phyloP scores from a whole-genome alignment of 1,284 basidiomycete genomes.

The Apiotrichum mycotoxinovorans region DNA sequence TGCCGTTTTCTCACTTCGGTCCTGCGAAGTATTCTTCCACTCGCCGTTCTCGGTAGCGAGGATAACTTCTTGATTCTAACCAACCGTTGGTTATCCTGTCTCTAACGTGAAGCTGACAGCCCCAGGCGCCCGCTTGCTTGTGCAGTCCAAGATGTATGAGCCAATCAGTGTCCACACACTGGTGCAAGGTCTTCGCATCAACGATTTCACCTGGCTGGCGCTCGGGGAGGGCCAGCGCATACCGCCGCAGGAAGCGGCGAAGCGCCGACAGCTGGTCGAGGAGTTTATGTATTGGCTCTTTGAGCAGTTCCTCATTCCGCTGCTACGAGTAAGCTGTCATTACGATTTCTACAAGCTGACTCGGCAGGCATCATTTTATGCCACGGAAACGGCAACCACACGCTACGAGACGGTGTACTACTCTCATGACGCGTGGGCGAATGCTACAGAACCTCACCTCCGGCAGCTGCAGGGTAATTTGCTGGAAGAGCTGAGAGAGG shows the following conservation, averaged over 20 bases:
- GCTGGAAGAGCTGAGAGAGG: slow-evolving; percentile 40
- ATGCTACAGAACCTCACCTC: slow-evolving; percentile 74
- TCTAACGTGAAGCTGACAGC: background rate
- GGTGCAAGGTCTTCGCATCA: slow-evolving; percentile 70
- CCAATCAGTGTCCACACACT: slow-evolving; percentile 73
- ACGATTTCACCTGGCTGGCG: slow-evolving; percentile 77
- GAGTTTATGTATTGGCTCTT: slow-evolving; percentile 93
- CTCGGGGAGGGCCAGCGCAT: slow-evolving; percentile 34
- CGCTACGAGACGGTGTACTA: slow-evolving; percentile 88
- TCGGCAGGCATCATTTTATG: slow-evolving; percentile 81
- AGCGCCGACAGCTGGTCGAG: slow-evolving; percentile 70
- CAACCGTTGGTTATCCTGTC: slow-evolving; percentile 57
- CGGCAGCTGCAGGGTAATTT: slow-evolving; percentile 57
- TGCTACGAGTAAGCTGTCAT: slow-evolving; percentile 63
- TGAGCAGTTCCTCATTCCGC: slow-evolving; percentile 72
- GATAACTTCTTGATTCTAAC: slow-evolving; percentile 65
- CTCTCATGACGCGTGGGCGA: slow-evolving; percentile 89
- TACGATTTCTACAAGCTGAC: background rate
- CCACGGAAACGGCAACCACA: slow-evolving; percentile 85
- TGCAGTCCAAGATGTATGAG: slow-evolving; percentile 74
- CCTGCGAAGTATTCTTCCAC: slow-evolving; percentile 69
- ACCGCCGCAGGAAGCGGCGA: slow-evolving; percentile 64
- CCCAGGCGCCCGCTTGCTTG: slow-evolving; percentile 67
- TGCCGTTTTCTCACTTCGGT: slow-evolving; percentile 63
- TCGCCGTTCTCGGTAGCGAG: slow-evolving; percentile 70